Conservation (phyloP, 768 basidiomycete species). For the Rhodosporidiobolus sp. region DNA sequence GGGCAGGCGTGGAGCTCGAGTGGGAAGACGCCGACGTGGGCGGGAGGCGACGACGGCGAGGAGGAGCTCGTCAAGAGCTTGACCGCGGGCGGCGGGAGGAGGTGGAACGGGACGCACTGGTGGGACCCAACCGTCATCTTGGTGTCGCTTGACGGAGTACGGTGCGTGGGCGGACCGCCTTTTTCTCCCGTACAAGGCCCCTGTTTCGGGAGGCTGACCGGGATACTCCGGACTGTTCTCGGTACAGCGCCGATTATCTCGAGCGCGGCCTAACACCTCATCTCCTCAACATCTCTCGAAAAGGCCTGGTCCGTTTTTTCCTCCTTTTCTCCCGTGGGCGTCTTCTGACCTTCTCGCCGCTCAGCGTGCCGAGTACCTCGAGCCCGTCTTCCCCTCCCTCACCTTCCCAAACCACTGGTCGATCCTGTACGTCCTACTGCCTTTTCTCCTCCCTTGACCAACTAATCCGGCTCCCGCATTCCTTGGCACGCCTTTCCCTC, state of each 20-base stretch:
- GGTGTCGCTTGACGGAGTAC: conserved; percentile 79
- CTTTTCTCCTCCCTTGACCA: background rate
- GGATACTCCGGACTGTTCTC: background rate
- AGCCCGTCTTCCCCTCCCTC: conserved; percentile 80
- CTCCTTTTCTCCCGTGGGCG: no score
- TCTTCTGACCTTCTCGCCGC: background rate
- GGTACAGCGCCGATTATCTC: conserved; percentile 72
- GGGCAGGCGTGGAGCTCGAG: background rate
- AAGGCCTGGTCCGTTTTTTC: conserved; percentile 56
- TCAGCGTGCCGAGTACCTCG: conserved; percentile 73
- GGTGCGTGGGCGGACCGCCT: conserved; percentile 52
- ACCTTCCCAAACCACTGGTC: conserved; percentile 97
- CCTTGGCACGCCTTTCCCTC: conserved; percentile 5
- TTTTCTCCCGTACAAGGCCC: background rate
- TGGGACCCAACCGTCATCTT: conserved; percentile 77
- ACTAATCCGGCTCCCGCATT: no score
- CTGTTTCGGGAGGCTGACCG: background rate
- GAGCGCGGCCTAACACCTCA: conserved; percentile 82
- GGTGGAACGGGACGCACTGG: conserved; percentile 75
- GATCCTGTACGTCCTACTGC: conserved; percentile 61
- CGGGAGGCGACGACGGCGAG: conserved; percentile 28
- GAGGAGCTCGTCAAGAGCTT: background rate
- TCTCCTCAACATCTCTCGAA: conserved; percentile 70
- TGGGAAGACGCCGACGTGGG: conserved; percentile 22
- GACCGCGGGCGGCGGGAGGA: background rate